Percentiles rank a stretch among this genome's conserved stretches.
Conservation (phyloP, 768 basidiomycete species). For the Gloeophyllum trabeum region DNA sequence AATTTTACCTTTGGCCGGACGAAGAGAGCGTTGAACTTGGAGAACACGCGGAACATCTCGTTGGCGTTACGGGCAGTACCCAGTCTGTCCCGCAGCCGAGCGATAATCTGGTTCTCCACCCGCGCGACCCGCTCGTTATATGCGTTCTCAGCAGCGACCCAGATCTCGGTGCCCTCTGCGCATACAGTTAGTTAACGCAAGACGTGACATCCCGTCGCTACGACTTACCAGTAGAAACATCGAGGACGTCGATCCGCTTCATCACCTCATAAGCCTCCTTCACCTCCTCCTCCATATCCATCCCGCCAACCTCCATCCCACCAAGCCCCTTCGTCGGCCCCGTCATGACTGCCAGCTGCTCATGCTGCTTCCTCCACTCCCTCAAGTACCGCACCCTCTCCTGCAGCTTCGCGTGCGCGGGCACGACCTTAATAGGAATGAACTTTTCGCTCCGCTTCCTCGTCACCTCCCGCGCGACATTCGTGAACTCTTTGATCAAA, state of each 20-base stretch:
- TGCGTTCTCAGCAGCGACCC: constrained; percentile 94
- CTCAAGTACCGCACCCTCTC: constrained; percentile 79
- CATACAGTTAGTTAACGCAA: no score
- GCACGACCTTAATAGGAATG: constrained; percentile 90
- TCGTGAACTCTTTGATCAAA: constrained; percentile 54
- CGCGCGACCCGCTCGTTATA: constrained; percentile 96
- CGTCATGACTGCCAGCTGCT: constrained; percentile 96
- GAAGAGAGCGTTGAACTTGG: constrained; percentile 95
- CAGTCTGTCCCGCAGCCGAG: constrained; percentile 79
- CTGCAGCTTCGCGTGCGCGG: constrained; percentile 86
- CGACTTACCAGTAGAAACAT: constrained; percentile 79
- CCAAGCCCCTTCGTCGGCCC: constrained; percentile 82
- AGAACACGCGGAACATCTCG: constrained; percentile 99
- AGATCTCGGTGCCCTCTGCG: constrained; percentile 92
- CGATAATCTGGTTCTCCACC: constrained; percentile 98
- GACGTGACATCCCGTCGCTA: no score
- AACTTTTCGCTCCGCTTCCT: constrained; percentile 85
- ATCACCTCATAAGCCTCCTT: constrained; percentile 95
- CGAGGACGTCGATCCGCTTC: constrained; percentile 92
- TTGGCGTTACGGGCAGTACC: constrained; percentile 96
- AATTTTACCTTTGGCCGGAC: constrained; percentile 80
- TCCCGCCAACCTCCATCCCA: constrained; percentile 71
- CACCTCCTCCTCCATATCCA: constrained; percentile 98
- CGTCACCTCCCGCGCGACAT: constrained; percentile 78
- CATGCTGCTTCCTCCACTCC: constrained; percentile 94